Evolutionary conservation across 805 yeast genomes (phyloP).

Genomic region (Cyberlindnera suaveolens): DNA sequence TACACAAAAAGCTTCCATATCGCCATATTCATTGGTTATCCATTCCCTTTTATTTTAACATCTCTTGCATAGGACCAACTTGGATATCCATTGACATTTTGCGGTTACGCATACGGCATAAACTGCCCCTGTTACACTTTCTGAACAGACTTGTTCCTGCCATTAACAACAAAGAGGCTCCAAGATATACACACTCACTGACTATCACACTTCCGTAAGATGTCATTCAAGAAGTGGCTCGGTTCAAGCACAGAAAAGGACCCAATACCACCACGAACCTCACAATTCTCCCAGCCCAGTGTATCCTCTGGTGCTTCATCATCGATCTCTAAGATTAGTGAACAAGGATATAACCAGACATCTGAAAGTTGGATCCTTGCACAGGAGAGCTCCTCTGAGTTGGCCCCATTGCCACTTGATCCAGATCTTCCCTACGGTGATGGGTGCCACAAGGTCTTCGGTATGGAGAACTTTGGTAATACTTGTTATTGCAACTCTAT

Average conservation of each 20-base stretch:
- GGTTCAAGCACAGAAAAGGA: conserved; percentile 10
- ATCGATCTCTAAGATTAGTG: not conserved
- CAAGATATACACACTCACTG: not conserved
- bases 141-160: no score
- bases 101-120: no score
- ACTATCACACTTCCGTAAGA: not conserved
- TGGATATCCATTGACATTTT: no score
- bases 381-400: no score
- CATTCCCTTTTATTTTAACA: no score
- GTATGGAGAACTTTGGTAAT: conserved; percentile 82
- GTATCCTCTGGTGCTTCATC: not conserved
- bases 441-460: conserved; percentile 65
- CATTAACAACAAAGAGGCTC: no score
- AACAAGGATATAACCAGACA: not conserved
- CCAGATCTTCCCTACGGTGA: conserved; percentile 48
- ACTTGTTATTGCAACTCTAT: conserved; percentile 95
- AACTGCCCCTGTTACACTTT: no score
- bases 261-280: not conserved
- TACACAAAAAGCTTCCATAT: no score
- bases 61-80: no score
- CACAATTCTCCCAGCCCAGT: not conserved
- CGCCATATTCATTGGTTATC: no score
- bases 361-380: no score
- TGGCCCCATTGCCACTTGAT: not conserved
- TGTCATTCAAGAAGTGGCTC: conserved; percentile 20